These are phyloP conservation scores for Termitomyces heimii DNA, from an alignment of 768 basidiomycete species.

Conservation along the genomic window DNA sequence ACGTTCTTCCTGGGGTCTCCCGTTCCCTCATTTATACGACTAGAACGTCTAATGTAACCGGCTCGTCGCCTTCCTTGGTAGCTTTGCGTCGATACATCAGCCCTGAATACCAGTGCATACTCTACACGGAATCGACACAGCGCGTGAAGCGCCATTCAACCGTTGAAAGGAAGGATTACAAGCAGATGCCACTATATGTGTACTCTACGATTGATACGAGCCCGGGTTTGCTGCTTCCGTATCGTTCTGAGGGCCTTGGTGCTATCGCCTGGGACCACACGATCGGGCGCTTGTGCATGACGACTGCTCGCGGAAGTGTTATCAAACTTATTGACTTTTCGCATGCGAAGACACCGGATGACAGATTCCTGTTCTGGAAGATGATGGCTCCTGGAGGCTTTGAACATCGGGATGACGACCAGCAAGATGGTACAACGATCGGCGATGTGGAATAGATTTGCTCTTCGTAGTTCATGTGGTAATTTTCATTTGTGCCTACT, in stretches of 20 bases:
- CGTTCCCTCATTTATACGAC: slow-evolving; percentile 39
- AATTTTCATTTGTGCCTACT: too few species aligned
- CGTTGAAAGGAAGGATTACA: slow-evolving; percentile 18
- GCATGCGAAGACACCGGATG: slow-evolving; percentile 19
- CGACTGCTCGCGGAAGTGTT: slow-evolving; percentile 28
- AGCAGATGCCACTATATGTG: slow-evolving; percentile 10
- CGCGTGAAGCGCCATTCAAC: slow-evolving; percentile 5
- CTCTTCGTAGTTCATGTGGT: background rate
- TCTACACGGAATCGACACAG: background rate
- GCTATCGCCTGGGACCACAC: slow-evolving; percentile 63
- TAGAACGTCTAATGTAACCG: background rate
- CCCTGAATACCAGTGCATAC: slow-evolving; percentile 17
- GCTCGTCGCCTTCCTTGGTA: background rate
- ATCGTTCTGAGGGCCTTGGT: slow-evolving; percentile 26
- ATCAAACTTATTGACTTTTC: slow-evolving; percentile 48
- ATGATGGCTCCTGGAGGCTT: slow-evolving; percentile 15
- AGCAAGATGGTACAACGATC: background rate
- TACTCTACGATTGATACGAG: slow-evolving; percentile 9
- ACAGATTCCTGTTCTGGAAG: slow-evolving; percentile 24
- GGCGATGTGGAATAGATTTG: background rate
- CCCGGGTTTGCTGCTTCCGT: slow-evolving; percentile 8
- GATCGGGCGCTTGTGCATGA: slow-evolving; percentile 53
- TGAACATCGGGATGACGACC: background rate
- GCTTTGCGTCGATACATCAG: slow-evolving; percentile 33
- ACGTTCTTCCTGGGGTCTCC: slow-evolving; percentile 36